These are phyloP conservation scores for Zasmidium angulare DNA, from an alignment of 2,329 filamentous ascomycete species.

Conservation along the genomic window DNA sequence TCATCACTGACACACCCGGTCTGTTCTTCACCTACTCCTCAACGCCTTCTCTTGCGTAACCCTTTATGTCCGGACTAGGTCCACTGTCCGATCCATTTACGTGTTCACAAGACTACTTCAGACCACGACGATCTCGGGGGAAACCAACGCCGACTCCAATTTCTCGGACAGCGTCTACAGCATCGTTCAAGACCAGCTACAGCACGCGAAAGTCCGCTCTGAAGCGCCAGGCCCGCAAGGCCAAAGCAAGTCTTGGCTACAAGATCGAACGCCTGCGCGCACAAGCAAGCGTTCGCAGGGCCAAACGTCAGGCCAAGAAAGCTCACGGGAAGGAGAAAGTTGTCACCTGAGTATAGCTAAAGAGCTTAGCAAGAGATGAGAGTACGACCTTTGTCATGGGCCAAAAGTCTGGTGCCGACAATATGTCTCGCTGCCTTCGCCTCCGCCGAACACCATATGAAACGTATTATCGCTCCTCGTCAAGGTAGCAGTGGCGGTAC, in stretches of 20 bases:
- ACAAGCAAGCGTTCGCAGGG: not conserved
- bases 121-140: too few relatives aligned
- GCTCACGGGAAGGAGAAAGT: not conserved
- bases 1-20: not conserved
- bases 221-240: not conserved
- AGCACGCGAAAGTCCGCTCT: not conserved
- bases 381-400: not conserved
- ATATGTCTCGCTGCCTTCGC: conserved; percentile 17
- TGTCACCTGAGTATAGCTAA: not conserved
- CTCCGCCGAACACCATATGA: conserved; percentile 39
- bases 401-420: not conserved
- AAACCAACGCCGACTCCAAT: too few relatives aligned
- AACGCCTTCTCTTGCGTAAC: not conserved
- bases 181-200: too few relatives aligned
- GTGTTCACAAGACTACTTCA: too few relatives aligned
- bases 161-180: too few relatives aligned
- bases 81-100: too few relatives aligned
- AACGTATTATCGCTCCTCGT: conserved; percentile 25
- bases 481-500: conserved; percentile 21
- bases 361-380: not conserved
- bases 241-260: not conserved
- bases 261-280: not conserved
- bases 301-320: not conserved
- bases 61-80: not conserved
- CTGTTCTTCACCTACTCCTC: not conserved